A percentile compares a stretch with the other conserved stretches of the same genome.
These are phyloP conservation scores for Wallacemonas sp. DNA, from an alignment of 208 protist species.

Conservation along the genomic window DNA sequence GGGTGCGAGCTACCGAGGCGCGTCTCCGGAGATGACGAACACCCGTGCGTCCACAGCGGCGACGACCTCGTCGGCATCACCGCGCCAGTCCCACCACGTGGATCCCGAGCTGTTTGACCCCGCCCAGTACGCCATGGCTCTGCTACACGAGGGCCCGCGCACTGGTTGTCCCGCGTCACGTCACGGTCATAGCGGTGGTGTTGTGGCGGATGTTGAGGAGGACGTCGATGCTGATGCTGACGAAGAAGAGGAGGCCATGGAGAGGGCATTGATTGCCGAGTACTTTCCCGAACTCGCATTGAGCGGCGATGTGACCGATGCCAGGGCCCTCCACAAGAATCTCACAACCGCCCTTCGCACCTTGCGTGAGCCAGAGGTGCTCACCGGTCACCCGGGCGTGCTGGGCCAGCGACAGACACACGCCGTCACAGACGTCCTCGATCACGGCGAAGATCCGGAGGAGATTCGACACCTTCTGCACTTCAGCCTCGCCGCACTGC, in stretches of 20 bases:
- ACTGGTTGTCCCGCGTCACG: not conserved
- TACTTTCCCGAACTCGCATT: slow-evolving; percentile 15
- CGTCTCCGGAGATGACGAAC: not conserved
- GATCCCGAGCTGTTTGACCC: slow-evolving; percentile 20
- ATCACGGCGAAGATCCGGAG: not conserved
- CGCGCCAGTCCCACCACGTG: not conserved
- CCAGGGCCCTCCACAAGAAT: not conserved
- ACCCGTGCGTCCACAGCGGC: not conserved
- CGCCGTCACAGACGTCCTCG: slow-evolving; percentile 9
- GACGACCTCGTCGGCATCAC: not conserved
- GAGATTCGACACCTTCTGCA: slow-evolving; percentile 20
- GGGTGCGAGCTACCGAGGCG: not conserved
- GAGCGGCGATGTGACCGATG: slow-evolving; percentile 1
- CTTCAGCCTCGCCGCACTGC: slow-evolving; percentile 12
- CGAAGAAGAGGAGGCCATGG: not conserved
- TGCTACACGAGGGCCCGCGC: slow-evolving; percentile 5
- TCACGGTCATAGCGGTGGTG: not conserved
- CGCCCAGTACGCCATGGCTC: slow-evolving; percentile 20
- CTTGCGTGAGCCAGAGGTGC: not conserved
- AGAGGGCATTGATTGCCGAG: slow-evolving; percentile 6
- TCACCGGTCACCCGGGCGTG: not conserved
- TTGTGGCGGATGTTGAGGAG: too few species aligned
- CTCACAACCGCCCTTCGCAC: not conserved
- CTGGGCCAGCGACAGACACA: not conserved
- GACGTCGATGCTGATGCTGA: slow-evolving; percentile 9